A percentile compares a stretch with the other conserved stretches of the same genome.
These are phyloP conservation scores for Pilobolus umbonatus DNA, from an alignment of 192 early-diverging fungal species.

Conservation along the genomic window DNA sequence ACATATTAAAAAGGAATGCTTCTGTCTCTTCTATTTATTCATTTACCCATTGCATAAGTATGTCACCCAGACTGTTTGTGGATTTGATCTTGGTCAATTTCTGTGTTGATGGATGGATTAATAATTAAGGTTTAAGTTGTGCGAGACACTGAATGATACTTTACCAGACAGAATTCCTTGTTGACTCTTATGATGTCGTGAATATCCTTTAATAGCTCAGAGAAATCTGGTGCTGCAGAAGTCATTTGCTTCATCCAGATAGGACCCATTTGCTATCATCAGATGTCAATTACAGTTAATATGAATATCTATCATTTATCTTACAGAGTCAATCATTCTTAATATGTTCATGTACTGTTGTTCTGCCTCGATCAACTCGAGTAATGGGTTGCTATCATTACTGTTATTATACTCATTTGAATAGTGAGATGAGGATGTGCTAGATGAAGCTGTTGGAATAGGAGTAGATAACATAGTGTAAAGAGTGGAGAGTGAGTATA, in stretches of 20 bases:
- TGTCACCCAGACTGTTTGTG: constrained; percentile 35
- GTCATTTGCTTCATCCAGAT: constrained; percentile 42
- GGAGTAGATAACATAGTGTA: neutral
- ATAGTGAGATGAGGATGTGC: constrained; percentile 22
- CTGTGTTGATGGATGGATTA: constrained; percentile 13
- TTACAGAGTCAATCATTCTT: constrained; percentile 48
- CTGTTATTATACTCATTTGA: constrained; percentile 10
- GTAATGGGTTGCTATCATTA: constrained; percentile 40
- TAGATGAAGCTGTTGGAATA: neutral
- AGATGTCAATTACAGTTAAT: neutral
- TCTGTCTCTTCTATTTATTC: neutral
- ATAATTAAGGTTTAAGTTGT: neutral
- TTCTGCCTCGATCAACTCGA: constrained; percentile 52
- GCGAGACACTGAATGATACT: no score
- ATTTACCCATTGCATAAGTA: constrained; percentile 41
- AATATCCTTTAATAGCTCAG: constrained; percentile 38
- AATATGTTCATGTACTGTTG: constrained; percentile 46
- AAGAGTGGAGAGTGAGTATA: neutral
- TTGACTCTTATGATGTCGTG: constrained; percentile 49
- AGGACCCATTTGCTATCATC: constrained; percentile 44
- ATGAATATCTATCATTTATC: neutral
- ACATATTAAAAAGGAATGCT: neutral
- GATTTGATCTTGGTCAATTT: constrained; percentile 33
- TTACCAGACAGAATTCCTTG: constrained; percentile 42
- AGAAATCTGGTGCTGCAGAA: constrained; percentile 46